These are phyloP conservation scores for Mycena kentingensis DNA, from an alignment of 768 basidiomycete genomes.

Conservation along the genomic window DNA sequence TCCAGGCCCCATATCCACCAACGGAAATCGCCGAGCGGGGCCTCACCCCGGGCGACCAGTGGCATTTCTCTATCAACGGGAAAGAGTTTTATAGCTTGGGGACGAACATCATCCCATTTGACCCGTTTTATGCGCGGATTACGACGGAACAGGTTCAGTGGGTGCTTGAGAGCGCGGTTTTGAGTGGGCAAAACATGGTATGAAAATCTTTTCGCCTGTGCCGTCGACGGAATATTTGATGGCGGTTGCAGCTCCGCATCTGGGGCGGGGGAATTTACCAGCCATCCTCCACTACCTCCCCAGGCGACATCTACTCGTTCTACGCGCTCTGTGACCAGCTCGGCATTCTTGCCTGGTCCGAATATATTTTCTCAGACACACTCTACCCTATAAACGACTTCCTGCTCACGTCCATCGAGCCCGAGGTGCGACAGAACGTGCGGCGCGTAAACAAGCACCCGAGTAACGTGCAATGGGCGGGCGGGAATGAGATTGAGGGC, in stretches of 20 bases:
- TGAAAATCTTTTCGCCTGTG: not conserved
- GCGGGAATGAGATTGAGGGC: conserved; percentile 62
- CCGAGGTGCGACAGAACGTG: conserved; percentile 60
- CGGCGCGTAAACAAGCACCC: conserved; percentile 57
- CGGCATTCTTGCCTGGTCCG: conserved; percentile 63
- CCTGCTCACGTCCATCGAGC: conserved; percentile 50
- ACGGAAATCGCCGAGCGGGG: conserved; percentile 46
- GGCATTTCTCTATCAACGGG: conserved; percentile 63
- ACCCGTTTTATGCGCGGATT: conserved; percentile 57
- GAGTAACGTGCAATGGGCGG: conserved; percentile 61
- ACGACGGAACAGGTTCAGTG: conserved; percentile 53
- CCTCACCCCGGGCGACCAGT: conserved; percentile 61
- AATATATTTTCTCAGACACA: conserved; percentile 61
- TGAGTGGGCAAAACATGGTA: conserved; percentile 63
- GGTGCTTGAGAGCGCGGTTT: conserved; percentile 56
- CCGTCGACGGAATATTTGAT: not conserved
- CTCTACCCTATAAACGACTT: conserved; percentile 59
- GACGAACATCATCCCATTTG: conserved; percentile 63
- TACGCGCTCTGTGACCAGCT: conserved; percentile 61
- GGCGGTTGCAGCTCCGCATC: conserved; percentile 46
- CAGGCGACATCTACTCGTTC: conserved; percentile 54
- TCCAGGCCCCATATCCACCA: conserved; percentile 49
- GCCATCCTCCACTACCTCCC: conserved; percentile 42
- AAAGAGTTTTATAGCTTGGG: conserved; percentile 56
- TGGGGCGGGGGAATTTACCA: conserved; percentile 63